phyloP scores from a whole-genome alignment of 345 rosid genomes.

The thale cress (Arabidopsis thaliana) region DNA sequence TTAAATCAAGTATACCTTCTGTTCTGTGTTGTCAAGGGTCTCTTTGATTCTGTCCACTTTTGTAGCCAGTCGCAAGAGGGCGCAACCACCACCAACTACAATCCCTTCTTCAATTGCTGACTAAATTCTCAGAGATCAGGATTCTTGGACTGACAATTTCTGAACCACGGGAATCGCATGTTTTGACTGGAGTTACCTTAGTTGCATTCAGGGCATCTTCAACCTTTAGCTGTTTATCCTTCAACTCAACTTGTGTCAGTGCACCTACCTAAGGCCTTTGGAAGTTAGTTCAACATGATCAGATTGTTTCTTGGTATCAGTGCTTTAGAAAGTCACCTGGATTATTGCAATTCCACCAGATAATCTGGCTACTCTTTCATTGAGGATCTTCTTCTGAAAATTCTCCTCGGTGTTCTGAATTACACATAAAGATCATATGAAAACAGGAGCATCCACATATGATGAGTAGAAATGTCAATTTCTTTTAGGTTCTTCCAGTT shows the following conservation, averaged over 20 bases:
- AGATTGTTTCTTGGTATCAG: constrained; percentile 13
- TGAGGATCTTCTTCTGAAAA: constrained; percentile 76
- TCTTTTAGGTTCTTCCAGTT: background rate
- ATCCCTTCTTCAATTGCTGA: constrained; percentile 96
- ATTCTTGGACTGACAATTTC: constrained; percentile 34
- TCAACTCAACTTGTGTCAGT: constrained; percentile 86
- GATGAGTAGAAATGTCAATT: background rate
- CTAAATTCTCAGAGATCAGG: constrained; percentile 52
- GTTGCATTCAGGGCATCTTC: constrained; percentile 98
- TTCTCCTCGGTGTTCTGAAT: constrained; percentile 73
- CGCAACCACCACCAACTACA: constrained; percentile 91
- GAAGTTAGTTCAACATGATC: constrained; percentile 29
- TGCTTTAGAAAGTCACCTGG: constrained; percentile 58
- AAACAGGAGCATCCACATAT: constrained; percentile 23
- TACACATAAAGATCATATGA: constrained; percentile 16
- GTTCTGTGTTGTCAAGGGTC: constrained; percentile 73
- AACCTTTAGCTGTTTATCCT: constrained; percentile 82
- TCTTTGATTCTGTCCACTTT: constrained; percentile 75
- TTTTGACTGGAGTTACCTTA: constrained; percentile 58
- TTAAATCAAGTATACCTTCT: constrained; percentile 56
- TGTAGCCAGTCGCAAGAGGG: constrained; percentile 73
- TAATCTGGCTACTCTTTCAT: constrained; percentile 85
- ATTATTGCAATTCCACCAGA: constrained; percentile 87
- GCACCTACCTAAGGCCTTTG: constrained; percentile 74
- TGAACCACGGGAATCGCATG: constrained; percentile 18